Evolutionary conservation across 1,139 yeast species (phyloP), one percentile per base, ranked within the genome.

Genomic region (Fermentozyma sake): DNA sequence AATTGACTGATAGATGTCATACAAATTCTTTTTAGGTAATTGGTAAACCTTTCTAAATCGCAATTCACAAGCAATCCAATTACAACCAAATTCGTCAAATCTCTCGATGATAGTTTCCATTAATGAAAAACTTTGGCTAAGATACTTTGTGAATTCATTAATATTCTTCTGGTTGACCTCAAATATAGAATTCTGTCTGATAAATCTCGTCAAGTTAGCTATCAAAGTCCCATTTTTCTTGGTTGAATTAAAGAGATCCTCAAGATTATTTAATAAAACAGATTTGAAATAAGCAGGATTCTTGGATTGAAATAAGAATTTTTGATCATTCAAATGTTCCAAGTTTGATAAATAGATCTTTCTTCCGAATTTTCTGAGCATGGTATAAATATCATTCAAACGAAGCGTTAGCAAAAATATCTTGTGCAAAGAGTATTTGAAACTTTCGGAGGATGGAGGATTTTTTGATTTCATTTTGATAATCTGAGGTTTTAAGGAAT

Each of bases 221-320:
- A 75, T 52, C 14, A 76, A 45, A 11, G 71, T 59, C 8, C 76
- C 76, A 40, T 73, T 76, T 37, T 69, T 74, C 39, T 61, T 73
- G 9, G 72, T 48, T 4, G 61, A 52, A 31, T 64, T 64, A 46
- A 74, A 71, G 23, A 56, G 49, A 4, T 63, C 69, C 18, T 69
- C 71, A 37, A 71, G 51, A 11, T 52, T 51, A 9, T 48, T 53
- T 23, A 75, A 42, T 2, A 60, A 32, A 22, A 36, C 47, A 24
- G 34, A 38, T 32, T 49, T 61, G 41, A 51, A 66, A 32, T 43
- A 58, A 5, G 46, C 34, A 3, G 43, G 41, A 27, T 56, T 58
- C 22, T 46, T 48, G 16, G 58, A 41, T 22, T 53, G 56, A 19
- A 44, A 41, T 10, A 55, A 35, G 22, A 67, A 53, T 34, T 62